These are phyloP conservation scores for Candida silvicultrix DNA, from an alignment of 805 yeast genomes.

Conservation along the genomic window DNA sequence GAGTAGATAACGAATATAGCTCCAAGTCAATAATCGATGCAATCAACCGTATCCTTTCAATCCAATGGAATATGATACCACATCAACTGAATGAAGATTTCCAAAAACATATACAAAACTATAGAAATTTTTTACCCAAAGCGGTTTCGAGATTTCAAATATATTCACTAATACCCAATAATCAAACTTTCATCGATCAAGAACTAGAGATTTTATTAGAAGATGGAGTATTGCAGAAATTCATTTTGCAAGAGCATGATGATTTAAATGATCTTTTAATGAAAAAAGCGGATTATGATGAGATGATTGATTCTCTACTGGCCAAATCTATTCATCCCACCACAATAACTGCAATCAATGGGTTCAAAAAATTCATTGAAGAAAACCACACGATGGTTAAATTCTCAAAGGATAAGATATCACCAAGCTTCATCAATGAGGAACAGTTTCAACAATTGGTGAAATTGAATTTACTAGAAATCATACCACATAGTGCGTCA, in stretches of 20 bases:
- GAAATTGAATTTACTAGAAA: conserved; percentile 35
- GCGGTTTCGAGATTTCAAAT: conserved; percentile 28
- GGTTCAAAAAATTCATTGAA: background rate
- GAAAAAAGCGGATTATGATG: conserved; percentile 18
- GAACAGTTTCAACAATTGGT: conserved; percentile 21
- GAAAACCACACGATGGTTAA: background rate
- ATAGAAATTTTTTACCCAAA: conserved; percentile 8
- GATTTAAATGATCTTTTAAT: conserved; percentile 38
- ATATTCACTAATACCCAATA: conserved; percentile 38
- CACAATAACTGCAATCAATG: background rate
- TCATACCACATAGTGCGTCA: conserved; percentile 29
- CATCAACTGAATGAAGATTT: conserved; percentile 12
- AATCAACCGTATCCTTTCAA: conserved; percentile 4
- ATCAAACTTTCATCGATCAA: conserved; percentile 47
- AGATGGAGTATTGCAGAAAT: conserved; percentile 30
- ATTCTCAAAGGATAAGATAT: background rate
- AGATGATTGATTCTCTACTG: no score
- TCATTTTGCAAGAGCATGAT: conserved; percentile 31
- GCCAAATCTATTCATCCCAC: no score
- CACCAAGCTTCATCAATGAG: background rate
- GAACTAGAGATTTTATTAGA: conserved; percentile 32
- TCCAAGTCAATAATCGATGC: background rate
- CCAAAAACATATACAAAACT: conserved; percentile 11
- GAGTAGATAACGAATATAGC: background rate
- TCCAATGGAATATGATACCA: conserved; percentile 13